phyloP scores from a whole-genome alignment of 2,329 filamentous ascomycete genomes.

The Xylaria arbuscula region DNA sequence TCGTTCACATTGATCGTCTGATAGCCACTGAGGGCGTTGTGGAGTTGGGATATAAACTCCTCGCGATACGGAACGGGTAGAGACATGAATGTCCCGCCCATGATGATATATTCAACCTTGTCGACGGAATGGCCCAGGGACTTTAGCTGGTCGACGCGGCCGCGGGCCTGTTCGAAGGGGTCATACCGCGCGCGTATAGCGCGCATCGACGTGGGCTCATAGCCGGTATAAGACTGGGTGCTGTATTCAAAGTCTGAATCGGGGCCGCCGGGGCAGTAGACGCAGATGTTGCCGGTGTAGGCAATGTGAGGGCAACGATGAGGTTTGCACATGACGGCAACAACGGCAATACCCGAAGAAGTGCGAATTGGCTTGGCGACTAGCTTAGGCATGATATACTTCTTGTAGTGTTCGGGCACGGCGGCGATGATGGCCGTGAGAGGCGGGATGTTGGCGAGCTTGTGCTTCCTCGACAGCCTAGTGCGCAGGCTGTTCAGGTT shows the following conservation, averaged over 20 bases:
- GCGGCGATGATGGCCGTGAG: conserved; percentile 97
- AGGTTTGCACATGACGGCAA: conserved; percentile 99
- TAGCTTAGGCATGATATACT: conserved; percentile 95
- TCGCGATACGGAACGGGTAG: conserved; percentile 88
- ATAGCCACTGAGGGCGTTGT: conserved; percentile 97
- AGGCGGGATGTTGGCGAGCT: conserved; percentile 85
- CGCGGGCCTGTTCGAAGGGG: conserved; percentile 95
- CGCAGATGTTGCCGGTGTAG: conserved; percentile 98
- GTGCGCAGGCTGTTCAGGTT: conserved; percentile 91
- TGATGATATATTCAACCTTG: conserved; percentile 99
- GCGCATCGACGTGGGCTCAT: conserved; percentile 98
- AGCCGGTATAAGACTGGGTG: conserved; percentile 98
- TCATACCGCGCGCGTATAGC: conserved; percentile 97
- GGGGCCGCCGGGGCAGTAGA: conserved; percentile 96
- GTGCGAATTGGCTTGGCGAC: conserved; percentile 97
- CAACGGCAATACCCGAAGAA: conserved; percentile 95
- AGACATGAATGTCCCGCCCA: conserved; percentile 99
- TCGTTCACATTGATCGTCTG: conserved; percentile 95
- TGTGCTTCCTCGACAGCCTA: conserved; percentile 93
- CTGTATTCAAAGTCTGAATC: conserved; percentile 99
- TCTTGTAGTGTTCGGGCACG: conserved; percentile 99
- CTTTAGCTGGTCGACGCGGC: conserved; percentile 96
- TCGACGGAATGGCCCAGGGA: conserved; percentile 95
- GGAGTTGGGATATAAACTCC: conserved; percentile 92
- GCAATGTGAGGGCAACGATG: conserved; percentile 97